Evolutionary conservation across 805 yeast species (phyloP).

Genomic region (Starmerella davenportii): DNA sequence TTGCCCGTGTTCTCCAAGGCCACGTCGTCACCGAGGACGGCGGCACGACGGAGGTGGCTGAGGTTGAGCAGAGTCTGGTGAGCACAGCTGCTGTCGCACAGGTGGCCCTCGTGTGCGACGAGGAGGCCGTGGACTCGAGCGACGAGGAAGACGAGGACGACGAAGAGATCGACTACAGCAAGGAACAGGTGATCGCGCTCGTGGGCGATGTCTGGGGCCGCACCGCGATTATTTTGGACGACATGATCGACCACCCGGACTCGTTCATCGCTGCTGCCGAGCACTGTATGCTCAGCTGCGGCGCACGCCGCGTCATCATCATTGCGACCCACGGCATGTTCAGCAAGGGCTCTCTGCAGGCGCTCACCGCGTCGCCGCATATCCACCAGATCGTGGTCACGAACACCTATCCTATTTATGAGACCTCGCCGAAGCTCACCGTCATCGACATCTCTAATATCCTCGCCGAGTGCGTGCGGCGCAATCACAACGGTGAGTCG

Average conservation of each 20-base stretch:
- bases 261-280: conserved; percentile 96
- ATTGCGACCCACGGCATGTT: conserved; percentile 94
- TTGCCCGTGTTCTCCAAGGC: conserved; percentile 90
- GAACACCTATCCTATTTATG: conserved; percentile 80
- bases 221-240: conserved; percentile 88
- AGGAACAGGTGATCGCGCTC: conserved; percentile 77
- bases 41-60: conserved; percentile 32
- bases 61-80: background rate
- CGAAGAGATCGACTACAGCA: conserved; percentile 53
- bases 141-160: conserved; percentile 71
- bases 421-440: conserved; percentile 49
- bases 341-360: conserved; percentile 69
- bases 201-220: conserved; percentile 90
- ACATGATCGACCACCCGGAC: conserved; percentile 90
- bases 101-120: background rate
- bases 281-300: conserved; percentile 87
- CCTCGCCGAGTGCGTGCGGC: conserved; percentile 93
- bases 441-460: conserved; percentile 88
- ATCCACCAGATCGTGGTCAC: conserved; percentile 89
- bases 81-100: background rate
- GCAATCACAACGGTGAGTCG: conserved; percentile 97
- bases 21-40: conserved; percentile 50
- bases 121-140: conserved; percentile 6
- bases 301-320: conserved; percentile 77
- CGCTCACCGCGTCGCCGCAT: conserved; percentile 55